Percentiles rank a stretch among this genome's conserved stretches.
These are phyloP conservation scores for Gaeumannomyces sp. DNA, from an alignment of 2,329 filamentous ascomycete species.

Conservation along the genomic window DNA sequence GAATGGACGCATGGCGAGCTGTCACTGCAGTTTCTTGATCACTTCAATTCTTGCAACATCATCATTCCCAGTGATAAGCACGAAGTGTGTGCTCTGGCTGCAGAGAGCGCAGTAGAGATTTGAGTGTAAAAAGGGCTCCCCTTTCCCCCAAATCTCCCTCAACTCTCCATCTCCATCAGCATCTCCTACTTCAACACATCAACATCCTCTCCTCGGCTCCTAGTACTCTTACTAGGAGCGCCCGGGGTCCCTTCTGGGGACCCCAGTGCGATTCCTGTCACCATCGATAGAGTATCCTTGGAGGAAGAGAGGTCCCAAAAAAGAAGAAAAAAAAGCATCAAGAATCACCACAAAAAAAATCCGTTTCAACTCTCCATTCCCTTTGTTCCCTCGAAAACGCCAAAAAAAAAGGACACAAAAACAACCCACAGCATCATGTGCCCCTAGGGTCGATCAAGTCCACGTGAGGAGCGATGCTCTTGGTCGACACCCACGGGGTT, in stretches of 20 bases:
- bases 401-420: background rate
- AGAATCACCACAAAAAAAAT: too few relatives aligned
- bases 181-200: background rate
- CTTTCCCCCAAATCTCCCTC: background rate
- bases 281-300: background rate
- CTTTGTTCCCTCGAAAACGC: too few relatives aligned
- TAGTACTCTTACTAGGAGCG: background rate
- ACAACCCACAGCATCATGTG: background rate
- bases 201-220: background rate
- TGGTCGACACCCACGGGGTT: background rate
- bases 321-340: too few relatives aligned
- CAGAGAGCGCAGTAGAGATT: background rate
- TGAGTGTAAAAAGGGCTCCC: background rate
- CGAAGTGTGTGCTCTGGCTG: too few relatives aligned
- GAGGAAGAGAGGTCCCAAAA: background rate
- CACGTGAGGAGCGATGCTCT: background rate
- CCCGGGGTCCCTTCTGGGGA: background rate
- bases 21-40: background rate
- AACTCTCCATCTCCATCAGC: background rate
- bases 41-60: background rate
- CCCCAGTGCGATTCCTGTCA: too few relatives aligned
- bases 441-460: background rate
- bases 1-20: background rate
- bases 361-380: too few relatives aligned
- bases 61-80: background rate